Conservation (phyloP, 352 stramenopile genomes). For the Pythium insidiosum region DNA sequence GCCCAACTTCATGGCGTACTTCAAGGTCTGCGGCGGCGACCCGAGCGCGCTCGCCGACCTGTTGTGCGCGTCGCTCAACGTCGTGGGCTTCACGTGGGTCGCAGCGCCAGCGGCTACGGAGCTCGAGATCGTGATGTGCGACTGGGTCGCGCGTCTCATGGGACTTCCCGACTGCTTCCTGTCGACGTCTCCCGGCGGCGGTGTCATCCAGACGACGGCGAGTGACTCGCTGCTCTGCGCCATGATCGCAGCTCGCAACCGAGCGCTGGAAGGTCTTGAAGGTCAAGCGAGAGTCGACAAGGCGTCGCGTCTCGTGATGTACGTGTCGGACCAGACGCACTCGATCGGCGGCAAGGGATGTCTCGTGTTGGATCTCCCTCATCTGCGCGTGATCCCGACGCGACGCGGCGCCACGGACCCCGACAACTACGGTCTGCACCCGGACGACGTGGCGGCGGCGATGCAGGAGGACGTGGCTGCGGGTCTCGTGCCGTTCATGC, state of each 20-base stretch:
- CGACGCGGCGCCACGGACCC: constrained; percentile 24
- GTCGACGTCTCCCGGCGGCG: constrained; percentile 38
- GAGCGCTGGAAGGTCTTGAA: constrained; percentile 24
- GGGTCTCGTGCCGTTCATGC: constrained; percentile 48
- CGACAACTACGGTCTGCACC: constrained; percentile 45
- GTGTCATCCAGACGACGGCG: constrained; percentile 59
- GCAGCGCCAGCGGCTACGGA: constrained; percentile 48
- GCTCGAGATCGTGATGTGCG: constrained; percentile 56
- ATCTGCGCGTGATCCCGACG: constrained; percentile 44
- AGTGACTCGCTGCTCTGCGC: constrained; percentile 50
- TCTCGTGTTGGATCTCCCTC: constrained; percentile 53
- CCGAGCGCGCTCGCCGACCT: constrained; percentile 48
- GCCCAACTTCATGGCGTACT: constrained; percentile 62
- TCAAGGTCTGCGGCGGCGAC: constrained; percentile 38
- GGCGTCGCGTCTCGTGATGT: constrained; percentile 38
- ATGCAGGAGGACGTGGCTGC: constrained; percentile 44
- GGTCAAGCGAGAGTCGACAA: constrained; percentile 21
- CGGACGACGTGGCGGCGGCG: constrained; percentile 30
- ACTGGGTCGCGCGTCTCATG: constrained; percentile 60
- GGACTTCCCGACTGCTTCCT: constrained; percentile 45
- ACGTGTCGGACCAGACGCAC: constrained; percentile 69
- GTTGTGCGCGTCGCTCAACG: constrained; percentile 40
- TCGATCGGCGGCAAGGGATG: constrained; percentile 56
- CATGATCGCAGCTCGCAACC: constrained; percentile 30
- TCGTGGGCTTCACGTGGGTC: constrained; percentile 64